Evolutionary conservation across 2,329 filamentous ascomycete species (phyloP).

Genomic region (Helotiales sp.): DNA sequence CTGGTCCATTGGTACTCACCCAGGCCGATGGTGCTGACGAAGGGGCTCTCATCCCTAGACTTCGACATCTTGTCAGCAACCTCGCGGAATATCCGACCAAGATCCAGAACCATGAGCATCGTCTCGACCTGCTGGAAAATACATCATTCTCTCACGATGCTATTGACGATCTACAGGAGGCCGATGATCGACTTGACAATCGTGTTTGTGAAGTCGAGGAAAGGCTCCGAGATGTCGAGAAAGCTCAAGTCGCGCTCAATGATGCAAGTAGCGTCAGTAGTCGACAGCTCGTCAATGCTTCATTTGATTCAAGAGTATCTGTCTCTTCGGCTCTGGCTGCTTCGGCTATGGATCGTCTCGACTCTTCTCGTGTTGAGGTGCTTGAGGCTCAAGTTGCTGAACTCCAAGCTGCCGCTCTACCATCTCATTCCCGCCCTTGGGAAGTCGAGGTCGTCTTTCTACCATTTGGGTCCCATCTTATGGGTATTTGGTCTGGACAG

Average conservation of each 20-base stretch:
- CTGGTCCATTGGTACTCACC: conserved; percentile 3
- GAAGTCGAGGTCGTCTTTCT: conserved; percentile 77
- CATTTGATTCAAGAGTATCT: conserved; percentile 42
- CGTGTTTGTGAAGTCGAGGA: conserved; percentile 73
- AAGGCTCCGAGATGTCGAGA: conserved; percentile 64
- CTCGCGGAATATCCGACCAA: conserved; percentile 35
- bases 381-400: conserved; percentile 49
- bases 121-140: conserved; percentile 72
- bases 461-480: conserved; percentile 65
- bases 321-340: conserved; percentile 45
- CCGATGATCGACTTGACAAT: conserved; percentile 68
- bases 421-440: conserved; percentile 70
- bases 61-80: conserved; percentile 34
- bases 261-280: conserved; percentile 38
- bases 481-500: conserved; percentile 58
- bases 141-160: conserved; percentile 68
- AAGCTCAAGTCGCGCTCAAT: conserved; percentile 52
- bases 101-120: conserved; percentile 57
- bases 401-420: conserved; percentile 47
- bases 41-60: conserved; percentile 28
- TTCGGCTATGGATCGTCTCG: conserved; percentile 44
- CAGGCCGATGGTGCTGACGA: conserved; percentile 23
- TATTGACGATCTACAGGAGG: conserved; percentile 73
- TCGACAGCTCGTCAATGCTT: conserved; percentile 35
- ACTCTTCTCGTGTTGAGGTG: conserved; percentile 51